A percentile compares a stretch with the other conserved stretches of the same genome.
Evolutionary conservation across 1,284 basidiomycete genomes (phyloP).

Genomic region (Tilletia caries): DNA sequence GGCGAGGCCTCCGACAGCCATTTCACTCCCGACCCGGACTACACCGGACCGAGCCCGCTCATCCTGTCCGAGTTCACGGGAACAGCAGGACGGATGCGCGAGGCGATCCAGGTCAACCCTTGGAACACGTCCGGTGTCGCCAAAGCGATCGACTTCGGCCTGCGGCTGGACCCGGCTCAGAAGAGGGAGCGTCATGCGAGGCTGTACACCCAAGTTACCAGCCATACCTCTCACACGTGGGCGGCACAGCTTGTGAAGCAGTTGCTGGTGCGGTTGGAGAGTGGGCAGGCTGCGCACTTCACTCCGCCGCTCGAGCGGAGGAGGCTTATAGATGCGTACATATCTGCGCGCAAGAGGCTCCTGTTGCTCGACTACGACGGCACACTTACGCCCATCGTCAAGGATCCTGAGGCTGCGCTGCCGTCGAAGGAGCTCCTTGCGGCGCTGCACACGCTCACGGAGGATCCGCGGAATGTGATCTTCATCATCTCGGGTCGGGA

Average conservation of each 20-base stretch:
- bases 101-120: conserved; percentile 69
- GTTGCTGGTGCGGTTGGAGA: conserved; percentile 76
- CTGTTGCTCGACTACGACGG: conserved; percentile 98
- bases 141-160: conserved; percentile 84
- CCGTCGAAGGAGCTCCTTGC: conserved; percentile 74
- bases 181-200: conserved; percentile 71
- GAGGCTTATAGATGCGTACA: conserved; percentile 67
- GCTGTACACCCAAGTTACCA: conserved; percentile 74
- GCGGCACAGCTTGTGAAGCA: conserved; percentile 83
- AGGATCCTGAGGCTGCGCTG: conserved; percentile 80
- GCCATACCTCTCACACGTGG: conserved; percentile 94
- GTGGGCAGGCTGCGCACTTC: conserved; percentile 75
- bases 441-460: conserved; percentile 69
- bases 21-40: background rate
- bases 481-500: conserved; percentile 99
- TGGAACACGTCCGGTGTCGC: conserved; percentile 85
- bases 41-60: conserved; percentile 63
- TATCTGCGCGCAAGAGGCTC: conserved; percentile 72
- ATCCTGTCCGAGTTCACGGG: conserved; percentile 98
- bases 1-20: background rate
- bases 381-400: conserved; percentile 94
- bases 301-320: conserved; percentile 78
- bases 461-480: conserved; percentile 82
- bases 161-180: conserved; percentile 75
- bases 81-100: conserved; percentile 79